Evolutionary conservation across 2,329 filamentous ascomycete genomes (phyloP), one percentile per base, ranked within the genome.

Genomic region (Colletotrichum endophyticum): DNA sequence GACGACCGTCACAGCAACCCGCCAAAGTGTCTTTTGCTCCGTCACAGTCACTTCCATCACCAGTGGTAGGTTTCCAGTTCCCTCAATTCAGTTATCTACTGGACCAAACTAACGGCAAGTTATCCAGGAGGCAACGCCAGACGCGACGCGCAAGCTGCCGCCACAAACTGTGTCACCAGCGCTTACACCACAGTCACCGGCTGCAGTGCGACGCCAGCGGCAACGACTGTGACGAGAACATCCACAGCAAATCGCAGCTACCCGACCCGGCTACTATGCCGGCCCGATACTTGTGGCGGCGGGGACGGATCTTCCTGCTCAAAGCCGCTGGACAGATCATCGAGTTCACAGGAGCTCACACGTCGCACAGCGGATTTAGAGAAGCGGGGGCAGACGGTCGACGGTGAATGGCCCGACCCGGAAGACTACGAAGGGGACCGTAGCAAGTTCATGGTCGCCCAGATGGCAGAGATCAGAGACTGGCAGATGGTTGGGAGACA

Each of bases 101-200:
- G 5, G 19, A 1, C 19, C 19, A 0, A n/a, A 49, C 2, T 53
- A 22, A 53, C 2, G 44, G 13, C 0, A 22, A 53, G 6, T 2
- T 13, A 0, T 5, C n/a, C n/a, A 53, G 44, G 11, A 53, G 57
- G 25, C 57, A 61, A 63, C 19, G 19, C 44, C 68, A 7, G 57
- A 12, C 19, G 16, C 11, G 16, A 25, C 57, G 44, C 13, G n/a
- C 28, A 70, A 25, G 44, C 36, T 8, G 22, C 27, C 16, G n/a
- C 25, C 16, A 63, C 9, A 6, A 53, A 53, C 13, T 70, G 57
- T 30, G n/a, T 70, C 8, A 63, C 68, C 15, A 70, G 57, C 44
- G 61, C 70, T 1, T 72, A 72, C 44, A 72, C 61, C 15, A 72
- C 70, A 13, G 2, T 72, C 44, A 66, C 70, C 5, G 61, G 70